phyloP scores from a whole-genome alignment of 495 filamentous ascomycete genomes.

The Arthonia radiata region DNA sequence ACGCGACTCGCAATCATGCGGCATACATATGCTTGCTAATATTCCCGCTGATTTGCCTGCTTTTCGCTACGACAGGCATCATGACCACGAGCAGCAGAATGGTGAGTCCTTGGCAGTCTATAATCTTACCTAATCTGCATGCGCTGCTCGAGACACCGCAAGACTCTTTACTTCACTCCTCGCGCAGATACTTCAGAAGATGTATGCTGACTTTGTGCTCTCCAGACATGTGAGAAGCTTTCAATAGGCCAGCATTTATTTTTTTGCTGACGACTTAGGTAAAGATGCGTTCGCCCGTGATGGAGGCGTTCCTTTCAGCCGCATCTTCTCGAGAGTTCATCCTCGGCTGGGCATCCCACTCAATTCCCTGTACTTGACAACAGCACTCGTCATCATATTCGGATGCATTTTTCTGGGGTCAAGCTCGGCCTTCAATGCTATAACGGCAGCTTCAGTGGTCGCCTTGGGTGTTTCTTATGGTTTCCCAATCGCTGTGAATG shows the following conservation, averaged over 20 bases:
- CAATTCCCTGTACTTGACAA: conserved; percentile 1
- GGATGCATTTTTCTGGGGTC: conserved; percentile 8
- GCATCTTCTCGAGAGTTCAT: conserved; percentile 34
- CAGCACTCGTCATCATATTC: no score
- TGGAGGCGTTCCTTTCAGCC: conserved; percentile 41
- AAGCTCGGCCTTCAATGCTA: conserved; percentile 35
- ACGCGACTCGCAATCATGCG: conserved; percentile 38
- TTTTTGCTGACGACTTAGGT: no score
- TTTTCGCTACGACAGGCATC: conserved; percentile 45
- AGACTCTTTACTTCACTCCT: no score
- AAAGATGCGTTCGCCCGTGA: conserved; percentile 54
- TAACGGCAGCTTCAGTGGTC: conserved; percentile 46
- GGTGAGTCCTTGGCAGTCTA: no score
- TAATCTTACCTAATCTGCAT: no score
- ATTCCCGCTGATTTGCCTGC: conserved; percentile 45
- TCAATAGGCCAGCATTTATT: no score
- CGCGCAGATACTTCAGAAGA: no score
- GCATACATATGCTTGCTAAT: conserved; percentile 44
- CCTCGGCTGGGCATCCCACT: conserved; percentile 21
- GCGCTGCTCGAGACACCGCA: no score
- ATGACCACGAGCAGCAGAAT: conserved; percentile 59
- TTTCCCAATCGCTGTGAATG: conserved; percentile 45
- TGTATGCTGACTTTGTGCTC: no score
- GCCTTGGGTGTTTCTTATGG: conserved; percentile 47
- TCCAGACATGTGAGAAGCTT: no score